Conservation (phyloP, 192 early-diverging fungal genomes). For the Mortierella hygrophila region DNA sequence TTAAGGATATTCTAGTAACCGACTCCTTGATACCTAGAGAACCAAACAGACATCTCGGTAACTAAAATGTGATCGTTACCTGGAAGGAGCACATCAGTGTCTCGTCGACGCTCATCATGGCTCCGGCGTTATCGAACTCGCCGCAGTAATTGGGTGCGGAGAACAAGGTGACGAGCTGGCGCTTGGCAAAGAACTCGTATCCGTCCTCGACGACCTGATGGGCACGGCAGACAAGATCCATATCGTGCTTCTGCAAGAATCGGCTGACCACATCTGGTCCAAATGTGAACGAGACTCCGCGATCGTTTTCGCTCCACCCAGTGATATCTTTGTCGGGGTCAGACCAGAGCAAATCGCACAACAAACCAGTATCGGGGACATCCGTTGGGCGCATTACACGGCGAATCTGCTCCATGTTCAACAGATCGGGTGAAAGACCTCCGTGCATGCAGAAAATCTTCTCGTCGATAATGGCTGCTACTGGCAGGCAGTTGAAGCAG, state of each 20-base stretch:
- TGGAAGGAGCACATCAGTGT: conserved; percentile 91
- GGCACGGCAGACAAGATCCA: conserved; percentile 97
- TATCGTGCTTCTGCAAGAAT: conserved; percentile 96
- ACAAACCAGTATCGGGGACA: conserved; percentile 95
- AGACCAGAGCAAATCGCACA: conserved; percentile 97
- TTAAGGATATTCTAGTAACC: background rate
- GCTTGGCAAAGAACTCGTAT: conserved; percentile 98
- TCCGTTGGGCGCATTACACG: conserved; percentile 98
- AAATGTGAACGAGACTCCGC: conserved; percentile 96
- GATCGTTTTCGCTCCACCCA: conserved; percentile 98
- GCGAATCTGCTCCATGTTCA: conserved; percentile 97
- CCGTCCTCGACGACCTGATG: conserved; percentile 99
- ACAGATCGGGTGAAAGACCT: conserved; percentile 95
- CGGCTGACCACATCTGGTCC: conserved; percentile 94
- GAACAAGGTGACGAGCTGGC: conserved; percentile 96
- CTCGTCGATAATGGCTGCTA: conserved; percentile 97
- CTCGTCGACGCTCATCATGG: conserved; percentile 92
- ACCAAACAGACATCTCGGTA: background rate
- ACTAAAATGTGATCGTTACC: conserved; percentile 21
- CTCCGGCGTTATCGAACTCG: conserved; percentile 90
- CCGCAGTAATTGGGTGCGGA: conserved; percentile 98
- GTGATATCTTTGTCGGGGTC: conserved; percentile 97
- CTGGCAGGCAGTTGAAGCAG: conserved; percentile 98
- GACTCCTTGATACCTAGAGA: background rate
- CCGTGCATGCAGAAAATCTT: conserved; percentile 99